Base-by-base conservation (phyloP, 805 yeast genomes). In the Saccharomycodes ludwigii region DNA sequence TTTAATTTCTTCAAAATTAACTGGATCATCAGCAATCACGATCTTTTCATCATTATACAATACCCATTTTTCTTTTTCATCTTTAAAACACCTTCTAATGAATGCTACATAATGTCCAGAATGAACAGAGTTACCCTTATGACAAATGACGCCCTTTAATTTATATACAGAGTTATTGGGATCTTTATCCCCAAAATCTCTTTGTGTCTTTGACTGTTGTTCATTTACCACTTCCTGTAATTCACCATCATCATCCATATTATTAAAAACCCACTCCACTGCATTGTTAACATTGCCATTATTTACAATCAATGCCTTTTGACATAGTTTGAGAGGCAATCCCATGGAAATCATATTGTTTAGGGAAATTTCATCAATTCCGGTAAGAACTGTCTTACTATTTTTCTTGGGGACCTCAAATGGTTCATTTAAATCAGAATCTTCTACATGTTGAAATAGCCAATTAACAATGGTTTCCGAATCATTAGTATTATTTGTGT, bases 91-190 rank as follows among this genome's bases (percentile, higher is more conserved):
- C 37, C 71, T 68, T 34, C 63, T 67, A 20, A 81, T 61, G 45
- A 79, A 85, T 1, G 76, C 81, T 24, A 86, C 95, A 52, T 85
- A 85, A 52, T 85, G 96, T 1, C 95, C 95, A 0, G 94, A 81
- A 42, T 86, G 95, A 1, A 83, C 78, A 9, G 94, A 78, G 2
- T 73, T 64, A 6, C 96, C 96, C 52, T 85, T 86, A 53, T 85
- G 96, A 50, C 95, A 84, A 11, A 86, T 63, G 4, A 81, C 76
- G 0, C 79, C 78, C 27, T 66, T 61, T 29, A 86, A 53, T n/a
- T 37, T 27, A 27, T 54, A 55, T 4, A 14, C 22, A 21, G 37
- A 30, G 2, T 33, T 33, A 2, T 34, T 21, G n/a, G 39, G 27
- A 9, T 37, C 28, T 2, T 32, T 10, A 21, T 35, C 31, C 2